phyloP scores from a whole-genome alignment of 306 rosid species.

The Cucumis cinereus region DNA sequence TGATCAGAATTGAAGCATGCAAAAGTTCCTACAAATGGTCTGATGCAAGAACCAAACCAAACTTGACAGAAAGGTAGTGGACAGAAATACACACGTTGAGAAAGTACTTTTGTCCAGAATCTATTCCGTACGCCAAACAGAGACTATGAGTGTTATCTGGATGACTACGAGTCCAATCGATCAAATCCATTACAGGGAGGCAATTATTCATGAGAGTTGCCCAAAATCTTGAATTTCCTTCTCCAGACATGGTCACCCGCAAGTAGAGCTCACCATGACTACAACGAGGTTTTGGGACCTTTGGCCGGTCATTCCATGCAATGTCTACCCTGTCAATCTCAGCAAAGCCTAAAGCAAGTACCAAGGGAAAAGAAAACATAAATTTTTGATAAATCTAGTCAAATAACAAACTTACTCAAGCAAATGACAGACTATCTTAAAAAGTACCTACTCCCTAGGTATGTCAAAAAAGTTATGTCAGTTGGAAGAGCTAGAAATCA shows the following conservation, averaged over 20 bases:
- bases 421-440: background rate
- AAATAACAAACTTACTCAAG: background rate
- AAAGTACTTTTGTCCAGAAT: constrained; percentile 68
- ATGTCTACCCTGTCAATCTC: constrained; percentile 74
- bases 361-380: background rate
- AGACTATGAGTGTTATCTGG: constrained; percentile 64
- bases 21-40: background rate
- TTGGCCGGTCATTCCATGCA: constrained; percentile 53
- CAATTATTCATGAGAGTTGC: constrained; percentile 44
- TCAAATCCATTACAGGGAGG: constrained; percentile 51
- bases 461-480: background rate
- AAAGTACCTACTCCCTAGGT: background rate
- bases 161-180: constrained; percentile 94
- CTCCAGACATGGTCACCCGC: constrained; percentile 50
- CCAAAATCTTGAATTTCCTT: constrained; percentile 42
- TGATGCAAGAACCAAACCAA: background rate
- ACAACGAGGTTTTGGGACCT: constrained; percentile 22
- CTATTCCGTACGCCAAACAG: constrained; percentile 61
- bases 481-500: background rate
- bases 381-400: background rate
- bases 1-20: background rate
- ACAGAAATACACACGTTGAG: constrained; percentile 35
- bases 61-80: background rate
- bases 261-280: constrained; percentile 69
- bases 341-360: constrained; percentile 44